Evolutionary conservation across 495 filamentous ascomycete genomes (phyloP).

Genomic region (Cairneyella variabilis): DNA sequence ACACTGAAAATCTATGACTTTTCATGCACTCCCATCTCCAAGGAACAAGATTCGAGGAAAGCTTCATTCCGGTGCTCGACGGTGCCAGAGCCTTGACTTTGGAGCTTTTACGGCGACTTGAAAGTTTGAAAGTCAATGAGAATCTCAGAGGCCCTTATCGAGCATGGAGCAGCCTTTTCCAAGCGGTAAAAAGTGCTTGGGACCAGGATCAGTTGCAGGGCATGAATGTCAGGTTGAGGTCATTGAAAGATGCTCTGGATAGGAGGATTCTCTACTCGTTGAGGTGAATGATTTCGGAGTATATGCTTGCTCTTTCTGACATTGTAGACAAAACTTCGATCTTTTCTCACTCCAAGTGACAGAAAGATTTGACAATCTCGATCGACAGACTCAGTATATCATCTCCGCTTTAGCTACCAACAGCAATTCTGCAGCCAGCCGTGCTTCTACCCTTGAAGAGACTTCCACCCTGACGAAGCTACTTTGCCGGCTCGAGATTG

Average conservation of each 20-base stretch:
- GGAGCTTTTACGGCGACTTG: neutral
- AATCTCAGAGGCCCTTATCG: neutral
- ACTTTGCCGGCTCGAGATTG: neutral
- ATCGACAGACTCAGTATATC: neutral
- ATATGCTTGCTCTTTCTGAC: constrained; percentile 1
- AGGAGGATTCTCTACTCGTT: neutral
- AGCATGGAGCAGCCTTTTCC: neutral
- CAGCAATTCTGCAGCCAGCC: neutral
- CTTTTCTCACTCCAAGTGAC: neutral
- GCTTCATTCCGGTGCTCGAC: neutral
- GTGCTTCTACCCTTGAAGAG: neutral
- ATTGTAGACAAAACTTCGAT: neutral
- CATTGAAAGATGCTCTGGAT: neutral
- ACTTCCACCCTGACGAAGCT: neutral
- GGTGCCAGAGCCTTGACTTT: neutral
- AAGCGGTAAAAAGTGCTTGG: neutral
- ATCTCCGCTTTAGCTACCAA: neutral
- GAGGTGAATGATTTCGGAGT: too few relatives aligned
- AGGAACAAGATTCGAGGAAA: neutral
- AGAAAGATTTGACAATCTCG: neutral
- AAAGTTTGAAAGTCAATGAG: neutral
- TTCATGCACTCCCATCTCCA: too few relatives aligned
- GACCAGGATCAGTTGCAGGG: neutral
- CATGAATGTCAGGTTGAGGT: neutral
- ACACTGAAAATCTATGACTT: neutral